Conservation (phyloP, 2,329 filamentous ascomycete genomes). For the Canariomyces notabilis region DNA sequence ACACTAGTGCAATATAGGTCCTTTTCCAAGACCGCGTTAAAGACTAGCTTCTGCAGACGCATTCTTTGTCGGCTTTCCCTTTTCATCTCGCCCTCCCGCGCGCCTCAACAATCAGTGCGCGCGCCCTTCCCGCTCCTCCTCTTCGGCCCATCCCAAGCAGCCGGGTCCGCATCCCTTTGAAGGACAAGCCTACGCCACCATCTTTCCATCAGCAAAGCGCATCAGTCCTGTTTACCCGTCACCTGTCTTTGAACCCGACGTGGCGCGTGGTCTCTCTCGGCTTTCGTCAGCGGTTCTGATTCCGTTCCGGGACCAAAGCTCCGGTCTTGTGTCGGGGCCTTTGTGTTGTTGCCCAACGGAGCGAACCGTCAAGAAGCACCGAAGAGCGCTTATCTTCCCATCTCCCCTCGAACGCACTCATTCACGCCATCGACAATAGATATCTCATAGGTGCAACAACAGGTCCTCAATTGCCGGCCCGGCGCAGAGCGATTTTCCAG, state of each 20-base stretch:
- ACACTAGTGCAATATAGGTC: too few relatives aligned
- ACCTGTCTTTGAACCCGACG: neutral
- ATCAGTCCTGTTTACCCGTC: slow-evolving; percentile 2
- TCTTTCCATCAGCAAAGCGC: slow-evolving; percentile 11
- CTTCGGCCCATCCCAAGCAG: slow-evolving; percentile 6
- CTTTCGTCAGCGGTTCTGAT: slow-evolving; percentile 3
- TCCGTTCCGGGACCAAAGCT: neutral
- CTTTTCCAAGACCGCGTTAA: slow-evolving; percentile 21
- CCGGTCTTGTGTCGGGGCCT: neutral
- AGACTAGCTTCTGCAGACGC: slow-evolving; percentile 19
- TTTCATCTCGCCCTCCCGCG: slow-evolving; percentile 18
- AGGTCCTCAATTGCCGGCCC: neutral
- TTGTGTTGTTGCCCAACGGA: neutral
- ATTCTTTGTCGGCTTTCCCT: slow-evolving; percentile 25
- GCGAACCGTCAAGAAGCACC: neutral
- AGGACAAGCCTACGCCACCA: neutral
- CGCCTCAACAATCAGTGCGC: slow-evolving; percentile 4
- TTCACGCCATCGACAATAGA: neutral
- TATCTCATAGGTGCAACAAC: neutral
- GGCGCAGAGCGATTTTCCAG: neutral
- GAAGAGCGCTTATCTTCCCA: neutral
- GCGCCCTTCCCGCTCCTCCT: slow-evolving; percentile 4
- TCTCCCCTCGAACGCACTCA: neutral
- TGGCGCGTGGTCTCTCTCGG: slow-evolving; percentile 3
- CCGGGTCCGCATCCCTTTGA: slow-evolving; percentile 10